A percentile compares a stretch with the other conserved stretches of the same genome.
These are phyloP conservation scores for Jimgerdemannia flammicorona DNA, from an alignment of 192 early-diverging fungal species.

Conservation along the genomic window DNA sequence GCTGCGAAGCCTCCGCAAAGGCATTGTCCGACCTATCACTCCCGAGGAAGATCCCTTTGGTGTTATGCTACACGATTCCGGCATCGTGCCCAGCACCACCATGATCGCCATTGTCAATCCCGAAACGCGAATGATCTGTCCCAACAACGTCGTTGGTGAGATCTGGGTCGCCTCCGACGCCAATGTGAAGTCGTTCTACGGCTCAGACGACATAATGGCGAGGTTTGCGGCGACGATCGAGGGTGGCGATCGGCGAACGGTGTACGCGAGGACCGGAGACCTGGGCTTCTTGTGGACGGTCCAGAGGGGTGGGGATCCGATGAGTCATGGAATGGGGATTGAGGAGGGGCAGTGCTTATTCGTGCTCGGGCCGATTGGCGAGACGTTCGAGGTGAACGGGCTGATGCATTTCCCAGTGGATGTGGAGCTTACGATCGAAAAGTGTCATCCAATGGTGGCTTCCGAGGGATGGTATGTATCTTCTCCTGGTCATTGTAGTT, in stretches of 20 bases:
- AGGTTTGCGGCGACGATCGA: conserved; percentile 50
- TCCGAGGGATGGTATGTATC: conserved; percentile 40
- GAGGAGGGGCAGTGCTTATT: conserved; percentile 69
- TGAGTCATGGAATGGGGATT: conserved; percentile 32
- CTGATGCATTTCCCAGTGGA: conserved; percentile 72
- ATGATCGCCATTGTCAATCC: conserved; percentile 85
- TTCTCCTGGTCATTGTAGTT: no score
- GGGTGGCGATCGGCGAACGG: conserved; percentile 50
- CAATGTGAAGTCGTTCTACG: conserved; percentile 46
- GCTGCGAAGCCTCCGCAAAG: conserved; percentile 59
- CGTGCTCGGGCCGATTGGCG: conserved; percentile 67
- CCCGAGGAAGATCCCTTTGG: conserved; percentile 49
- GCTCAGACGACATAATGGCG: conserved; percentile 29
- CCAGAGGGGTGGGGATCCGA: conserved; percentile 13
- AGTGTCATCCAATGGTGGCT: conserved; percentile 50
- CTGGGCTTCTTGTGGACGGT: conserved; percentile 80
- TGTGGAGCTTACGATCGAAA: conserved; percentile 70
- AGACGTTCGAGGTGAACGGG: conserved; percentile 69
- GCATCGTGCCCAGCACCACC: conserved; percentile 71
- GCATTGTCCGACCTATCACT: conserved; percentile 53
- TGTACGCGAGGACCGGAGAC: conserved; percentile 79
- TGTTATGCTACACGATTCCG: conserved; percentile 64
- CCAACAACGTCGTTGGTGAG: conserved; percentile 72
- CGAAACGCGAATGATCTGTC: conserved; percentile 61
- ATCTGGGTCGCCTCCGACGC: conserved; percentile 77